phyloP scores from a whole-genome alignment of 1,139 yeast genomes.

The Petasospora rhodanensis region DNA sequence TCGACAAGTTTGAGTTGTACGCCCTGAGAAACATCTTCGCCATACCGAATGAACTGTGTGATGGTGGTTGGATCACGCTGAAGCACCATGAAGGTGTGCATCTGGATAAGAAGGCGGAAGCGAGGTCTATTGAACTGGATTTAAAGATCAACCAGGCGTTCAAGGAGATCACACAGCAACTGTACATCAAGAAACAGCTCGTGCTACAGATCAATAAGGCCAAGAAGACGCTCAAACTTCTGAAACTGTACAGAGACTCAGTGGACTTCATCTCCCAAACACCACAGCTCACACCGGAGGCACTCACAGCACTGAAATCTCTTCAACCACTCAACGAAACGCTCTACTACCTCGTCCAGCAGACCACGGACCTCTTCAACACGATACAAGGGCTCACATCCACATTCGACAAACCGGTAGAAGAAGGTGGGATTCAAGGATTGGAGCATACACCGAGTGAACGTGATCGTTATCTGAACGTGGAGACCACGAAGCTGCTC shows the following conservation, averaged over 20 bases:
- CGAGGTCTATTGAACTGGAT: conserved; percentile 32
- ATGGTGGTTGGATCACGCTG: conserved; percentile 62
- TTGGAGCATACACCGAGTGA: conserved; percentile 12
- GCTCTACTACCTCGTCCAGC: conserved; percentile 40
- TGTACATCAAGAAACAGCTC: conserved; percentile 40
- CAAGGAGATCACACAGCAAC: conserved; percentile 41
- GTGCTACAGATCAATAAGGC: conserved; percentile 39
- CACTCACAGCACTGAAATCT: conserved; percentile 34
- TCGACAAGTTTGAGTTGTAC: conserved; percentile 84
- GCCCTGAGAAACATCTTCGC: conserved; percentile 71
- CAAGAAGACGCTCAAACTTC: conserved; percentile 31
- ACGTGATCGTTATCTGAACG: conserved; percentile 26
- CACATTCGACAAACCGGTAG: conserved; percentile 7
- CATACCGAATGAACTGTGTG: conserved; percentile 59
- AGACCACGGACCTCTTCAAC: conserved; percentile 34
- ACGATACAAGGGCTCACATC: conserved; percentile 28
- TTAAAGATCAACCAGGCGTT: conserved; percentile 36
- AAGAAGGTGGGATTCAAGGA: conserved; percentile 12
- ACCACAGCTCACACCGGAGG: conserved; percentile 27
- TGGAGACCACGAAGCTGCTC: conserved; percentile 24
- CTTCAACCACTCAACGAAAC: conserved; percentile 53
- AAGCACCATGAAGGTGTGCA: conserved; percentile 62
- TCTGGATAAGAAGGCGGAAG: conserved; percentile 25
- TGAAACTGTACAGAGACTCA: conserved; percentile 33
- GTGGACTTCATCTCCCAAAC: conserved; percentile 27